Evolutionary conservation across 2,329 filamentous ascomycete genomes (phyloP).

Genomic region (Periconia digitata): DNA sequence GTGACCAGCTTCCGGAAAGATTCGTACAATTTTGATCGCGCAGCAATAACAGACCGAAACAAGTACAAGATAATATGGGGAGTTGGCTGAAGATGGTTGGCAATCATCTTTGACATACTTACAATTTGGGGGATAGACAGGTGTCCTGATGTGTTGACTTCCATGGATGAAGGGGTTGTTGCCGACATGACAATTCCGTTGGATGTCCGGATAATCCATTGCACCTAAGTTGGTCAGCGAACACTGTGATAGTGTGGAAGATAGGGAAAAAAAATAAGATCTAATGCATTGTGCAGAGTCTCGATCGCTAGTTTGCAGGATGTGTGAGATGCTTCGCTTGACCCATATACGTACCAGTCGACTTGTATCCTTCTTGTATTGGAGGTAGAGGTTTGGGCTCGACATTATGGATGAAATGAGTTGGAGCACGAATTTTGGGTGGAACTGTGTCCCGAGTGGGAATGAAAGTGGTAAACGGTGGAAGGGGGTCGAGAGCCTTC

Average conservation of each 20-base stretch:
- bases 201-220: constrained; percentile 22
- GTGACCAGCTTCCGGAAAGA: constrained; percentile 39
- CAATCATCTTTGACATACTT: constrained; percentile 46
- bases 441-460: too few relatives aligned
- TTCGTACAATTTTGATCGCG: constrained; percentile 24
- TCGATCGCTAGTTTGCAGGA: too few relatives aligned
- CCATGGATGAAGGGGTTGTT: constrained; percentile 6
- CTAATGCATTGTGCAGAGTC: too few relatives aligned
- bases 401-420: constrained; percentile 12
- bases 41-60: constrained; percentile 45
- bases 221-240: too few relatives aligned
- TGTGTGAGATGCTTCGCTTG: too few relatives aligned
- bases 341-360: too few relatives aligned
- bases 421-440: too few relatives aligned
- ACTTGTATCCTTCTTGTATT: constrained; percentile 18
- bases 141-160: constrained; percentile 44
- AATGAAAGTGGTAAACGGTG: too few relatives aligned
- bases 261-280: too few relatives aligned
- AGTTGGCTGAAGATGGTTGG: constrained; percentile 34
- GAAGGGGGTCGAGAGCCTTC: too few relatives aligned
- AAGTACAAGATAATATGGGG: constrained; percentile 40
- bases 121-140: constrained; percentile 43
- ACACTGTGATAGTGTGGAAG: too few relatives aligned
- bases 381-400: constrained; percentile 16
- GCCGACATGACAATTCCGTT: constrained; percentile 17